A percentile compares a stretch with the other conserved stretches of the same genome.
phyloP scores from a whole-genome alignment of 2,329 filamentous ascomycete species.

The Aspergillus ruber region DNA sequence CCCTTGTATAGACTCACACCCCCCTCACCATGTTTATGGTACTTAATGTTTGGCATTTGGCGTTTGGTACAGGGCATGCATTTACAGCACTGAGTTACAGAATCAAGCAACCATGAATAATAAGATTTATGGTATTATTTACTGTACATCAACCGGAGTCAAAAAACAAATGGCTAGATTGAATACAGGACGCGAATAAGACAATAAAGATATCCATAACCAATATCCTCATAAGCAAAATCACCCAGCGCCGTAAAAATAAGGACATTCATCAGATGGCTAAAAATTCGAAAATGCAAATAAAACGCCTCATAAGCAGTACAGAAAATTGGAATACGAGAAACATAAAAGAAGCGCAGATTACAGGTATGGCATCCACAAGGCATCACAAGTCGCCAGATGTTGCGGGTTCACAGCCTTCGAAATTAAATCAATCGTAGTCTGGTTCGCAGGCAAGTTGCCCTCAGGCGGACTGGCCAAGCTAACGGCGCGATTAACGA shows the following conservation, averaged over 20 bases:
- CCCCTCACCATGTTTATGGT: background rate
- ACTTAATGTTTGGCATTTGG: slow-evolving; percentile 1
- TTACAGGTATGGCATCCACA: slow-evolving; percentile 96
- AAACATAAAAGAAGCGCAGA: slow-evolving; percentile 4
- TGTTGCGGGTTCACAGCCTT: slow-evolving; percentile 88
- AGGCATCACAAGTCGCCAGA: slow-evolving; percentile 76
- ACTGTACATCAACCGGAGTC: slow-evolving; percentile 7
- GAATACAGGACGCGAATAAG: background rate
- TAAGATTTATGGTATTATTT: background rate
- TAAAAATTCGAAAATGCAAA: slow-evolving; percentile 10
- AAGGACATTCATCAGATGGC: background rate
- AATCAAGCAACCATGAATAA: slow-evolving; percentile 1
- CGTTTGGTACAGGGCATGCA: slow-evolving; percentile 4
- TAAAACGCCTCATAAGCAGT: slow-evolving; percentile 2
- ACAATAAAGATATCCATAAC: background rate
- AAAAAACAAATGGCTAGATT: slow-evolving; percentile 8
- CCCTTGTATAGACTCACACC: slow-evolving; percentile 31
- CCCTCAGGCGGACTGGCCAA: slow-evolving; percentile 69
- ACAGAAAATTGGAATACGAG: slow-evolving; percentile 5
- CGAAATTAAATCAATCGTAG: slow-evolving; percentile 89
- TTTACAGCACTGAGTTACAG: background rate
- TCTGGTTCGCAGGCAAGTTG: slow-evolving; percentile 91
- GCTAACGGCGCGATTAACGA: slow-evolving; percentile 83
- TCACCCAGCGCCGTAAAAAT: background rate
- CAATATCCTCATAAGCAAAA: background rate